Evolutionary conservation across 2,329 filamentous ascomycete genomes (phyloP).

Genomic region (Sordariomycetes sp.): DNA sequence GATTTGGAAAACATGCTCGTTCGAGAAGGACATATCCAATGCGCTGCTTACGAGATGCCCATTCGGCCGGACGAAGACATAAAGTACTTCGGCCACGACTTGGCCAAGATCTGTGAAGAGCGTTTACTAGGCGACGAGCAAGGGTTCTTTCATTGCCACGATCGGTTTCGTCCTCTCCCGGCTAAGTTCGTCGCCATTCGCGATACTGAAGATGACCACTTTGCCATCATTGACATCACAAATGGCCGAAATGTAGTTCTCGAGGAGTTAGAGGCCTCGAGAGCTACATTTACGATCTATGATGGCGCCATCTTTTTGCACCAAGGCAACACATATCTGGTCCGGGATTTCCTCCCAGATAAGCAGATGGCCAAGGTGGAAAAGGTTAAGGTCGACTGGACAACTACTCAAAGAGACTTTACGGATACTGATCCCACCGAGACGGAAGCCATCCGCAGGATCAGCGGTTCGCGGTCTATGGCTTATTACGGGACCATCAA

Average conservation of each 20-base stretch:
- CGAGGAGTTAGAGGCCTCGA: conserved; percentile 90
- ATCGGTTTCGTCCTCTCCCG: conserved; percentile 77
- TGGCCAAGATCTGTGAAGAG: conserved; percentile 62
- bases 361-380: conserved; percentile 79
- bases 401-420: conserved; percentile 82
- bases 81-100: conserved; percentile 68
- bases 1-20: conserved; percentile 89
- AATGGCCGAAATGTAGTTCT: conserved; percentile 75
- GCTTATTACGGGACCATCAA: conserved; percentile 84
- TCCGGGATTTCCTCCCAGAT: conserved; percentile 79
- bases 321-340: conserved; percentile 86
- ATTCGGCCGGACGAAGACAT: conserved; percentile 69
- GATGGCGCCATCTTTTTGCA: conserved; percentile 96
- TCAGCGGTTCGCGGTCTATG: conserved; percentile 50
- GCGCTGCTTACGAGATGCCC: conserved; percentile 90
- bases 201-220: conserved; percentile 82
- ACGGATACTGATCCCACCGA: conserved; percentile 92
- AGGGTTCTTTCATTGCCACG: conserved; percentile 85
- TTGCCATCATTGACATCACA: conserved; percentile 85
- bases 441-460: conserved; percentile 75
- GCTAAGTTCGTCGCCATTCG: conserved; percentile 79
- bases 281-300: conserved; percentile 94
- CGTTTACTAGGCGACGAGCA: conserved; percentile 64
- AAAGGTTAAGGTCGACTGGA: conserved; percentile 88
- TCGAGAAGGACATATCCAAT: conserved; percentile 89